Conservation (phyloP, 768 basidiomycete genomes). For the Clathrus columnatus region DNA sequence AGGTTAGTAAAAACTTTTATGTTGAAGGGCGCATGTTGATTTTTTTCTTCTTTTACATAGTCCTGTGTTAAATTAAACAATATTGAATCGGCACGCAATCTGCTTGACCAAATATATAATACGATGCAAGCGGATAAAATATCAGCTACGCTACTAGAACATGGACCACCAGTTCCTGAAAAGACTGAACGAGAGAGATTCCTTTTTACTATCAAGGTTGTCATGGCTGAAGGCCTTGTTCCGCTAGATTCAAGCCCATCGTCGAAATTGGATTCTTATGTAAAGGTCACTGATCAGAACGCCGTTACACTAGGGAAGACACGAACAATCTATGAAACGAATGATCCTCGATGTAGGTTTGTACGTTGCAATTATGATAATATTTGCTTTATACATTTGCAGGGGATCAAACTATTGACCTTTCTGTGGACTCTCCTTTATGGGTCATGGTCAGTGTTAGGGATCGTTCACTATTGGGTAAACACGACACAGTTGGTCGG, state of each 20-base stretch:
- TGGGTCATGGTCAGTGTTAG: constrained; percentile 97
- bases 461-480: constrained; percentile 83
- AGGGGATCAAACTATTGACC: constrained; percentile 98
- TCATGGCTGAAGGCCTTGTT: constrained; percentile 82
- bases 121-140: constrained; percentile 87
- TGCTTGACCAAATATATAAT: constrained; percentile 91
- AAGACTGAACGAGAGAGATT: constrained; percentile 62
- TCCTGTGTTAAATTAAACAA: constrained; percentile 98
- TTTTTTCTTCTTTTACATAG: constrained; percentile 24
- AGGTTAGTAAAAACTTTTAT: constrained; percentile 20
- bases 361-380: constrained; percentile 5
- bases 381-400: background rate
- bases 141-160: constrained; percentile 47
- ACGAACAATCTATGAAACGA: constrained; percentile 86
- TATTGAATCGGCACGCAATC: constrained; percentile 80
- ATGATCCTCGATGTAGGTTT: constrained; percentile 78
- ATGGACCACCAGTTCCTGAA: constrained; percentile 61
- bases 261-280: constrained; percentile 84
- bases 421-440: constrained; percentile 85
- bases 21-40: background rate
- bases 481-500: constrained; percentile 87
- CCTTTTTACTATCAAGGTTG: constrained; percentile 90
- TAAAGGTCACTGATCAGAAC: constrained; percentile 88
- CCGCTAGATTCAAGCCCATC: constrained; percentile 66
- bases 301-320: constrained; percentile 90